A percentile compares a stretch with the other conserved stretches of the same genome.
Evolutionary conservation across 2,329 filamentous ascomycete species (phyloP).

Genomic region (Truncatella angustata): DNA sequence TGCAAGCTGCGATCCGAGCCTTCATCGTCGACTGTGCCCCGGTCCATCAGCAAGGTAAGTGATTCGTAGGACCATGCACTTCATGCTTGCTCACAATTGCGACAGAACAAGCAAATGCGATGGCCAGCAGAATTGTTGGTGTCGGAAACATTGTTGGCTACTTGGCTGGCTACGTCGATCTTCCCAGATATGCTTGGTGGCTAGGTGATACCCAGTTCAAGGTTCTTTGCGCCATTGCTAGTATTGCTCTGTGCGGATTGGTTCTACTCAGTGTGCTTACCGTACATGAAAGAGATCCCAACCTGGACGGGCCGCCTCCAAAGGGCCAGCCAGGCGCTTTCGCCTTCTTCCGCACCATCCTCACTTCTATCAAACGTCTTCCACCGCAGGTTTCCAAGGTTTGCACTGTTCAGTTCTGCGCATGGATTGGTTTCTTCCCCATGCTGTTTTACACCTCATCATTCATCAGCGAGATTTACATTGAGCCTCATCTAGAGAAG

Average conservation of each 20-base stretch:
- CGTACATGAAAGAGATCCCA: slow-evolving; percentile 79
- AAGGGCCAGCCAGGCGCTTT: slow-evolving; percentile 64
- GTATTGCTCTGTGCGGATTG: slow-evolving; percentile 67
- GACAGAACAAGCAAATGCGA: slow-evolving; percentile 81
- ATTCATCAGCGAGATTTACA: slow-evolving; percentile 90
- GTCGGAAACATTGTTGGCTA: slow-evolving; percentile 91
- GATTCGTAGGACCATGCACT: not conserved
- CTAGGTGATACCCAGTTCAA: slow-evolving; percentile 91
- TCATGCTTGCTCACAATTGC: slow-evolving; percentile 12
- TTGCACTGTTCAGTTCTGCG: slow-evolving; percentile 78
- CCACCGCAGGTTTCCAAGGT: slow-evolving; percentile 81
- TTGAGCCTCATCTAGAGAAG: slow-evolving; percentile 73
- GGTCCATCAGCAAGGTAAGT: slow-evolving; percentile 74
- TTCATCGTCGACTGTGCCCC: slow-evolving; percentile 94
- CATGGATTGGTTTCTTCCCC: slow-evolving; percentile 95
- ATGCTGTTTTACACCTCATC: slow-evolving; percentile 95
- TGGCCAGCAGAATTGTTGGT: slow-evolving; percentile 84
- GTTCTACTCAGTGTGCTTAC: slow-evolving; percentile 66
- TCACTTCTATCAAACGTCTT: slow-evolving; percentile 72
- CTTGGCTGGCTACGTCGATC: slow-evolving; percentile 78
- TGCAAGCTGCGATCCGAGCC: slow-evolving; percentile 87
- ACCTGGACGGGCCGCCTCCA: slow-evolving; percentile 62
- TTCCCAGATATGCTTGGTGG: slow-evolving; percentile 73
- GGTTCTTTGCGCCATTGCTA: slow-evolving; percentile 83
- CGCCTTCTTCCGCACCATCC: slow-evolving; percentile 76